A percentile compares a stretch with the other conserved stretches of the same genome.
phyloP scores from a whole-genome alignment of 306 rosid genomes.

The Vigna radiata region DNA sequence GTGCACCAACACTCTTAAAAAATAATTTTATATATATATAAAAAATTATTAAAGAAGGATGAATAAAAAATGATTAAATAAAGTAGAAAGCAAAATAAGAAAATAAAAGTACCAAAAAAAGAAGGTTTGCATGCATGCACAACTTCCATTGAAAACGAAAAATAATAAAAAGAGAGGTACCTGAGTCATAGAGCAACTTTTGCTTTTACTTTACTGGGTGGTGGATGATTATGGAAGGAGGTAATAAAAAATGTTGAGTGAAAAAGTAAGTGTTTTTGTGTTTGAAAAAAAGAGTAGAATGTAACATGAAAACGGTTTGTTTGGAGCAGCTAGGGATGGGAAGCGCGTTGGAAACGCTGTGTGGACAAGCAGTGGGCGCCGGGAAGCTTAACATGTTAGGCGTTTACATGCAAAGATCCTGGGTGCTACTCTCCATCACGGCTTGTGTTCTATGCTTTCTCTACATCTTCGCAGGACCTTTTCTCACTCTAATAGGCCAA shows the following conservation, averaged over 20 bases:
- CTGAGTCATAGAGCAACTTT: too few species aligned
- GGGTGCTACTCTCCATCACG: conserved; percentile 67
- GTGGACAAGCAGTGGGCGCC: conserved; percentile 90
- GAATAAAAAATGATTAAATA: too few species aligned
- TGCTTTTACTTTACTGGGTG: neutral
- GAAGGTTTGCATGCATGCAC: too few species aligned
- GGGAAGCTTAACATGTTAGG: conserved; percentile 86
- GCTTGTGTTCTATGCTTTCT: conserved; percentile 47
- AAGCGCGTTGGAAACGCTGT: conserved; percentile 83
- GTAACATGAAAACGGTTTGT: conserved; percentile 40
- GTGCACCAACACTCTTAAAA: too few species aligned
- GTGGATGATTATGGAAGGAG: neutral
- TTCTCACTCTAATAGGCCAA: conserved; percentile 65
- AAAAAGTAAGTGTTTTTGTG: too few species aligned
- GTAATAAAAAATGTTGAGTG: too few species aligned
- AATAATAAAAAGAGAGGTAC: too few species aligned
- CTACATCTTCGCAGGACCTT: conserved; percentile 63
- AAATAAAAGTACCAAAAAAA: too few species aligned
- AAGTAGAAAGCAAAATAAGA: too few species aligned
- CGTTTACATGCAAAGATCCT: conserved; percentile 82
- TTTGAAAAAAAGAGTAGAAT: conserved; percentile 10
- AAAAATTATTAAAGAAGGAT: too few species aligned
- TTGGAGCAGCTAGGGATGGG: conserved; percentile 81
- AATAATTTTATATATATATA: too few species aligned
- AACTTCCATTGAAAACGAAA: too few species aligned